Base-by-base conservation (phyloP, 371 early-diverging fungal species). In the Gilbertella persicaria region DNA sequence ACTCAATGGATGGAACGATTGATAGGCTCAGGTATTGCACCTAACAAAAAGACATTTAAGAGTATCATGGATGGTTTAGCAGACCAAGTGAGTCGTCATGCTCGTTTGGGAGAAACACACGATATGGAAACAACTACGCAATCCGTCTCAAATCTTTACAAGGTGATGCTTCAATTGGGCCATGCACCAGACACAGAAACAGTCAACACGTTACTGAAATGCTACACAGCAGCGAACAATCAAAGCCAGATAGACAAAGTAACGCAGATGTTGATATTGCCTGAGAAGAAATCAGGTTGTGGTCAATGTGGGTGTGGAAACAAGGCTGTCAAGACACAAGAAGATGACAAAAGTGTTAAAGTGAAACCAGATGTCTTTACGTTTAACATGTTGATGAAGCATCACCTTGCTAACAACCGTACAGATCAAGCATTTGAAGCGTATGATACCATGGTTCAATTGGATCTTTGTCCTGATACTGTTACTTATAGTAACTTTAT, bases 1-100 rank as follows among this genome's bases (percentile, higher is more conserved):
- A 40, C 58, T 24, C 25, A 49, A 26, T 69, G 62, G 69, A 64
- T 69, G 62, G 59, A 64, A 14, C 56, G 50, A 51, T 29, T 69
- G 62, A 21, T 55, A n/a, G 45, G 45, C 2, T 59, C 65, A 1
- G 62, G 53, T 10, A 52, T 64, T 23, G 45, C 41, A 7, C 70
- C 70, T 0, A 58, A 60, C 41, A 35, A 23, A 35, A 48, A 21
- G 16, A 69, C 70, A 10, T 66, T 66, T 19, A 62, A 60, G 13
- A 50, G 37, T 16, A 25, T 69, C 2, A 20, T 69, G 29, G 53
- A 52, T 25, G 70, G 66, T 33, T 20, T 69, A 19, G 19, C 64
- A 5, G 45, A 58, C 13, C 70, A 63, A 19, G 58, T 55, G 1
- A 50, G 29, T 13, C 33, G 54, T 16, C 43, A 57, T 39, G 55